Base-by-base conservation (phyloP, 139 green algal genomes). In the Chlorella sp. region DNA sequence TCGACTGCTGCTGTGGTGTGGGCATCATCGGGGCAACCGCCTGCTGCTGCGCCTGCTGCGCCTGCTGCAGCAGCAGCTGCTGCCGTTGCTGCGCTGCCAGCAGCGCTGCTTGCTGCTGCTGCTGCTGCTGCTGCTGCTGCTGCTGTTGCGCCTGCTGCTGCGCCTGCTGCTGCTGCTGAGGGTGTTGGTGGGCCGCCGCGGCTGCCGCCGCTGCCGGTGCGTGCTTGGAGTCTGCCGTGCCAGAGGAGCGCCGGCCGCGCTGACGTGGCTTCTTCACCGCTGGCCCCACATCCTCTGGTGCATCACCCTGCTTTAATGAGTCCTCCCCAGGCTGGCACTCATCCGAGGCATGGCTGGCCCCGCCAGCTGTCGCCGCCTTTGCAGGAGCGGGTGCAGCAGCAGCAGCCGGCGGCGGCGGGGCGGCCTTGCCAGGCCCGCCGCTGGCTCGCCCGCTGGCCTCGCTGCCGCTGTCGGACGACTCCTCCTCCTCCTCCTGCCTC, bases 241-340 rank as follows among this genome's bases (percentile, higher is more conserved):
- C n/a, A 1, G 82, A 48, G 42, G 82, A 0, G n/a, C 34, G 82
- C 60, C 61, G 82, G 57, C 37, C 37, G 57, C 82, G 82, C 57
- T 86, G 82, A 21, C 82, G 82, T 34, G 82, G 57, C 32, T 64
- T 69, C 57, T n/a, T n/a, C 60, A 3, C n/a, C 34, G n/a, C 39
- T 26, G 21, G 42, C 80, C 36, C 34, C 2, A 57, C 34, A 57
- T 26, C 82, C 14, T 66, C 82, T 76, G 42, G 57, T 76, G 64
- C 64, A n/a, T 86, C 82, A n/a, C n/a, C 82, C n/a, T 75, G 26
- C 21, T 53, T 22, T 4, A 76, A n/a, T 0, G 82, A 75, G 28
- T 76, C 82, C n/a, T 75, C 82, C n/a, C 34, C 82, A 24, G n/a
- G 82, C 82, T 86, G 82, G 82, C 77, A 86, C 24, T 76, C 82